Base-by-base conservation (phyloP, 2,329 filamentous ascomycete genomes). In the Fusarium haematococcum region DNA sequence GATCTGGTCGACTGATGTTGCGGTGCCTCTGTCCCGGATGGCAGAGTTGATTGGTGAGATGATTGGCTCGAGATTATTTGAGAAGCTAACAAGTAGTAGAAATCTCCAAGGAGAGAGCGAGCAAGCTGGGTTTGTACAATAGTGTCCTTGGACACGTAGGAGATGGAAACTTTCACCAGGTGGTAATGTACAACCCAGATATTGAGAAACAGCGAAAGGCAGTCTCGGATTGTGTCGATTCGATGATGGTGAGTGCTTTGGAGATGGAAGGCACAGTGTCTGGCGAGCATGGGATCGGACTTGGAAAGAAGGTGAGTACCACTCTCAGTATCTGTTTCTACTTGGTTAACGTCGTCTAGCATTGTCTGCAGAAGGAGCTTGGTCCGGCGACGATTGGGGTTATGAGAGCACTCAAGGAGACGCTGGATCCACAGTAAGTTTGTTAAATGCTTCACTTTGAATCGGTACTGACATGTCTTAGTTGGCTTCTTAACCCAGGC, bases 1-100 rank as follows among this genome's bases (percentile, higher is more conserved):
- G 75, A 89, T 95, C 30, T 95, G 93, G 93, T 94, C 93, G 0
- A 96, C 93, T 0, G 94, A 96, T 79, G 93, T 95, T 23, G 93
- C 93, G 0, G 94, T 95, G 1, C 93, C 93, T 0, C 90, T 95
- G 57, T 93, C 91, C 18, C 86, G 87, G 43, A 83, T 96, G 70
- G 90, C 93, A 2, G 90, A 93, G 74, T 92, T 95, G 63, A 93
- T 95, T 58, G 83, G 81, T 78, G 63, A 68, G 77, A 60, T 2
- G 9, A 32, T 6, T 7, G 16, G 2, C n/a, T 18, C 0, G 11
- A 35, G 18, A 23, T 4, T 8, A 0, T 5, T 18, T 14, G 2
- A 13, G 39, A 11, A 7, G 39, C 58, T 67, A 37, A 74, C 18
- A 3, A 5, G 10, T 3, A 37, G 18, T 18, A 82, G 91, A 93